These are phyloP conservation scores for Backusella westeae DNA, from an alignment of 192 early-diverging fungal genomes.

Conservation along the genomic window DNA sequence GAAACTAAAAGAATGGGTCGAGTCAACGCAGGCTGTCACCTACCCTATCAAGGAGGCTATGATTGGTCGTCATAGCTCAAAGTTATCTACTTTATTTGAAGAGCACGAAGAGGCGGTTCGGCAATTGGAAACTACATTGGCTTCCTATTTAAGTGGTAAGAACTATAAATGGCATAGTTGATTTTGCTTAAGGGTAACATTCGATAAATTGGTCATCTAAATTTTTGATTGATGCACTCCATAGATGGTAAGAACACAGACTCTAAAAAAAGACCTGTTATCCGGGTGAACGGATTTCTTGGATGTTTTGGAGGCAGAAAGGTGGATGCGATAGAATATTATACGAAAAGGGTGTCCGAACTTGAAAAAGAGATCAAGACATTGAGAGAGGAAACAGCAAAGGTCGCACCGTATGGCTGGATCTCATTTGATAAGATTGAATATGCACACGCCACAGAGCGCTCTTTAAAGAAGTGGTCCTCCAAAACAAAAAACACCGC, in stretches of 20 bases:
- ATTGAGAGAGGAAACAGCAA: slow-evolving; percentile 43
- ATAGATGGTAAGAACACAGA: slow-evolving; percentile 33
- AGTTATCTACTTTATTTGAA: slow-evolving; percentile 62
- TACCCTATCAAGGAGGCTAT: slow-evolving; percentile 54
- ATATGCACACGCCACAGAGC: slow-evolving; percentile 42
- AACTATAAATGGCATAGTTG: not conserved
- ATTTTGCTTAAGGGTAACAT: not conserved
- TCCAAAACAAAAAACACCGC: not conserved
- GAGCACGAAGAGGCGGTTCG: slow-evolving; percentile 62
- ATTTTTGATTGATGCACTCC: not conserved
- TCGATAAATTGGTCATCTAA: not conserved
- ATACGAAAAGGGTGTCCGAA: slow-evolving; percentile 58
- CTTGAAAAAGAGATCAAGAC: slow-evolving; percentile 58
- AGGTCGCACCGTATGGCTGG: slow-evolving; percentile 64
- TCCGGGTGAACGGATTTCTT: slow-evolving; percentile 30
- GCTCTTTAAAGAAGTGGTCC: slow-evolving; percentile 27
- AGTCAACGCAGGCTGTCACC: slow-evolving; percentile 9
- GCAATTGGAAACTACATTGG: slow-evolving; percentile 62
- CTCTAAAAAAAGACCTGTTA: slow-evolving; percentile 39
- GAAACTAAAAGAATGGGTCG: slow-evolving; percentile 16
- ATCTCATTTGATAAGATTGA: slow-evolving; percentile 63
- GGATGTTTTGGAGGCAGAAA: slow-evolving; percentile 41
- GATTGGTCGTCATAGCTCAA: slow-evolving; percentile 66
- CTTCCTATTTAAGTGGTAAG: slow-evolving; percentile 54
- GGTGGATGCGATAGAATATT: slow-evolving; percentile 76